Evolutionary conservation across 192 early-diverging fungal species (phyloP).

Genomic region (Rhizophagus sp.): DNA sequence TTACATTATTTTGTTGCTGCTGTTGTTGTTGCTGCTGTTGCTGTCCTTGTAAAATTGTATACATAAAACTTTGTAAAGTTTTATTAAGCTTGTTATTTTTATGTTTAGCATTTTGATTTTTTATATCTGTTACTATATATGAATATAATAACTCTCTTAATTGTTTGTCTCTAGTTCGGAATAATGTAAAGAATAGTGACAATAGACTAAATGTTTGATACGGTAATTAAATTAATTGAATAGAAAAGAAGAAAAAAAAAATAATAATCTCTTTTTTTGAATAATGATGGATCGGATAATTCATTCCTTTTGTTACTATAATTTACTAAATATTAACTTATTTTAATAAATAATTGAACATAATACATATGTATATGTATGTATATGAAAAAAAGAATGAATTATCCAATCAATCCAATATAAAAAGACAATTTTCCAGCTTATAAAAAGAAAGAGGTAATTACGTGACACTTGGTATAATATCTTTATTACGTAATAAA

Average conservation of each 20-base stretch:
- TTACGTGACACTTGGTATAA: conserved; percentile 49
- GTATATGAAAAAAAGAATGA: not conserved
- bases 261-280: too few species aligned
- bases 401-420: conserved; percentile 15
- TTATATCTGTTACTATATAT: conserved; percentile 96
- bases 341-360: too few species aligned
- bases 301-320: conserved; percentile 4
- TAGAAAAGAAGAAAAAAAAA: too few species aligned
- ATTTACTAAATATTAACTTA: not conserved
- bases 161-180: conserved; percentile 90
- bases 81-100: conserved; percentile 99
- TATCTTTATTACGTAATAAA: conserved; percentile 84
- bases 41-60: conserved; percentile 85
- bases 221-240: not conserved
- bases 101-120: conserved; percentile 84
- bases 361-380: too few species aligned
- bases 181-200: conserved; percentile 95
- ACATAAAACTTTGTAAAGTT: conserved; percentile 97
- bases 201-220: conserved; percentile 49
- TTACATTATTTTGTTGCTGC: not conserved
- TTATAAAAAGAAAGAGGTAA: not conserved
- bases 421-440: not conserved
- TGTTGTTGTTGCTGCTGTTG: conserved; percentile 23
- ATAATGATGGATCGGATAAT: too few species aligned
- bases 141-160: conserved; percentile 87